Evolutionary conservation across 202 grass and related monocot species (phyloP).

Genomic region (Setaria viridis): DNA sequence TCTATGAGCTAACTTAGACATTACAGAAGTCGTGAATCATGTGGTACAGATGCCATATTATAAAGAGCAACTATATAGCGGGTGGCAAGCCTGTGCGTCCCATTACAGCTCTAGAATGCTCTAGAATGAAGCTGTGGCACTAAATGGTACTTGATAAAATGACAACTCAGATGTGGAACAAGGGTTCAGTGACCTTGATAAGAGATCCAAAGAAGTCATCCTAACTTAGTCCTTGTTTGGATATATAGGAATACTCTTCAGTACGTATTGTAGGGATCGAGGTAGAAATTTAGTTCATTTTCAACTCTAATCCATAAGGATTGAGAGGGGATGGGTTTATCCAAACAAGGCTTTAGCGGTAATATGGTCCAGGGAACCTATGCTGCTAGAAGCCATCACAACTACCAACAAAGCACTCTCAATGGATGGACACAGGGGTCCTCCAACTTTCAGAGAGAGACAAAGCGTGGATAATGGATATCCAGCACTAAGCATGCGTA

Average conservation of each 20-base stretch:
- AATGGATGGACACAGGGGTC: neutral
- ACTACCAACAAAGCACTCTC: neutral
- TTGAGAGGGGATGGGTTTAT: no score
- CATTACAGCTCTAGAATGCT: neutral
- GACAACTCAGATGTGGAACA: neutral
- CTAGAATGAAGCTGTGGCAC: no score
- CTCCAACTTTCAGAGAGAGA: constrained; percentile 17
- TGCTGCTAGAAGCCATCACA: neutral
- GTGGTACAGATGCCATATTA: neutral
- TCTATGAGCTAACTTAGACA: neutral
- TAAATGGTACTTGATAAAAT: neutral
- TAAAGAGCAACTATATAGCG: neutral
- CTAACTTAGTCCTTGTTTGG: neutral
- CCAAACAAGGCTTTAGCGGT: no score
- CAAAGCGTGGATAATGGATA: constrained; percentile 1
- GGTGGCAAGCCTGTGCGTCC: neutral
- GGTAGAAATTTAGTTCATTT: no score
- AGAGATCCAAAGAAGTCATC: neutral
- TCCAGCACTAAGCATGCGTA: constrained; percentile 10
- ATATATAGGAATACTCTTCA: no score
- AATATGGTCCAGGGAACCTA: constrained; percentile 14
- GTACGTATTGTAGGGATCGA: no score
- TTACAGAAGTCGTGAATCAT: neutral
- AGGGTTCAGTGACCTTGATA: neutral
- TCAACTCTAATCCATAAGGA: no score